Percentiles rank a stretch among this genome's conserved stretches.
Evolutionary conservation across 495 filamentous ascomycete genomes (phyloP).

Genomic region (Penicillium fimorum): DNA sequence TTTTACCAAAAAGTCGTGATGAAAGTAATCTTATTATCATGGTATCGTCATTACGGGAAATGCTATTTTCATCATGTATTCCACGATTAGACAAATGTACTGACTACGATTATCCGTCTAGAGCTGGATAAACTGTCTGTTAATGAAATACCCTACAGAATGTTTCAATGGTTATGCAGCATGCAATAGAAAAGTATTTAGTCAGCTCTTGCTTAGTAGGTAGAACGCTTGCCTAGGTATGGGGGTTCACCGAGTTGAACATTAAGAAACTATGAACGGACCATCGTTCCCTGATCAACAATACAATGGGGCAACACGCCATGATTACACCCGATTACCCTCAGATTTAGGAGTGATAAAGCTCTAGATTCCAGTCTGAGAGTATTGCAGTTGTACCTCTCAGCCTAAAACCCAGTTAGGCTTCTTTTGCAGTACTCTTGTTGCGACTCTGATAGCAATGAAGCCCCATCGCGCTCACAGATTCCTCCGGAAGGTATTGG

Average conservation of each 20-base stretch:
- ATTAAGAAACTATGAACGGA: not conserved
- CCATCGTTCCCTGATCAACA: not conserved
- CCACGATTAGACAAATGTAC: not conserved
- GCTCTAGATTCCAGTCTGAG: not conserved
- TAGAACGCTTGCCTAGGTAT: not conserved
- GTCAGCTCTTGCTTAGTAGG: not conserved
- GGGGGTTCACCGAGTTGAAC: not conserved
- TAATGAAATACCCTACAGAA: not conserved
- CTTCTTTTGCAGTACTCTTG: no score
- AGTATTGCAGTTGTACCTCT: not conserved
- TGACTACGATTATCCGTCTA: not conserved
- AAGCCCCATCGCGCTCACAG: not conserved
- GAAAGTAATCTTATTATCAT: conserved; percentile 3
- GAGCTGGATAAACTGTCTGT: not conserved
- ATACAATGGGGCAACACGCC: not conserved
- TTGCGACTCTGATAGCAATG: not conserved
- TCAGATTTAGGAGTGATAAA: not conserved
- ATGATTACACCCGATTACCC: conserved; percentile 7
- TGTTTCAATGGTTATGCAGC: not conserved
- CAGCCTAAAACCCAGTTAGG: not conserved
- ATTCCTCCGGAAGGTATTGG: conserved; percentile 4
- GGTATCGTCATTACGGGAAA: not conserved
- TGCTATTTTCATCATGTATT: not conserved
- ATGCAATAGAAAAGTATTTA: not conserved
- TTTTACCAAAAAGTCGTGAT: not conserved